Percentiles rank a stretch among this genome's conserved stretches.
Conservation (phyloP, 495 filamentous ascomycete genomes). For the Glutinoglossum americanum region DNA sequence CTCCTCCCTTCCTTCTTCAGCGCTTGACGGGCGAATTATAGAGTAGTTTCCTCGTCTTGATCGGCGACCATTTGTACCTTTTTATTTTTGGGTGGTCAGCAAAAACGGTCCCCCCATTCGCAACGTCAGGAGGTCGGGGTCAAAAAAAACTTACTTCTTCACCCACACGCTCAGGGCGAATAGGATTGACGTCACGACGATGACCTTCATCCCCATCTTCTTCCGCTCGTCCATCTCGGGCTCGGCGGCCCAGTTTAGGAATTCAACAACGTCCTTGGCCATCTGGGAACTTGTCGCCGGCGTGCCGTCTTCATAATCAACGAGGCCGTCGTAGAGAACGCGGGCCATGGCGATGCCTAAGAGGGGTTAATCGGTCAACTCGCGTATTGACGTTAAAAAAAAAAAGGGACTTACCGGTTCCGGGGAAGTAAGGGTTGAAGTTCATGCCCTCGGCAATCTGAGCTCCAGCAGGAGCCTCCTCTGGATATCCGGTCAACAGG, state of each 20-base stretch:
- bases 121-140: neutral
- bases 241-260: conserved; percentile 97
- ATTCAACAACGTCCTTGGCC: conserved; percentile 98
- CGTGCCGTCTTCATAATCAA: conserved; percentile 96
- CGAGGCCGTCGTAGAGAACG: conserved; percentile 90
- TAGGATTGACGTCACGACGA: conserved; percentile 55
- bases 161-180: conserved; percentile 86
- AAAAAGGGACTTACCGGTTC: conserved; percentile 39
- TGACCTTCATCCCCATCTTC: conserved; percentile 95
- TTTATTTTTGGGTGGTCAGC: neutral
- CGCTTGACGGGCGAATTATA: conserved; percentile 46
- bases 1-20: neutral
- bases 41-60: conserved; percentile 88
- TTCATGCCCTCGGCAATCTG: conserved; percentile 67
- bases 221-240: conserved; percentile 98
- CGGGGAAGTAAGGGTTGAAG: conserved; percentile 99
- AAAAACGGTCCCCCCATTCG: too few species aligned
- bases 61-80: conserved; percentile 84
- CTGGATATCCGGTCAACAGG: conserved; percentile 93
- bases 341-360: conserved; percentile 90
- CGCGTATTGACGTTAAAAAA: neutral
- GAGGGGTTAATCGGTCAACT: neutral
- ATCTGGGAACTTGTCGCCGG: conserved; percentile 91
- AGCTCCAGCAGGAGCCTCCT: conserved; percentile 81
- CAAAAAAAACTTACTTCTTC: conserved; percentile 38